A percentile compares a stretch with the other conserved stretches of the same genome.
phyloP scores from a whole-genome alignment of 768 basidiomycete genomes.

The Lentinus brumalis region DNA sequence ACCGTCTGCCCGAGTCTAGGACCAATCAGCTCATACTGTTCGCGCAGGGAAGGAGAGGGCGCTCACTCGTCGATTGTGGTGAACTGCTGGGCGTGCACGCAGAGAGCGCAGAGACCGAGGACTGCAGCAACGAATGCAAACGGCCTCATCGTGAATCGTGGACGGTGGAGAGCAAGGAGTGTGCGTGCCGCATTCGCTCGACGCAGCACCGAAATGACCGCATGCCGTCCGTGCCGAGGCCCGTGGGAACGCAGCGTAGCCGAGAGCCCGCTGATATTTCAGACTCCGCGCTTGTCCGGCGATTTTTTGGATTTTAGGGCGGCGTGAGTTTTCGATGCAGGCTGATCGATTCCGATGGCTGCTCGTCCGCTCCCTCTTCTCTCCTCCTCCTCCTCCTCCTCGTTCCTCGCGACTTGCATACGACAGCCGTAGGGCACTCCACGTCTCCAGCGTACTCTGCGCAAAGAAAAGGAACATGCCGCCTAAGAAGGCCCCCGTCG shows the following conservation, averaged over 20 bases:
- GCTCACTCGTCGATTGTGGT: conserved; percentile 53
- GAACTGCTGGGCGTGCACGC: conserved; percentile 42
- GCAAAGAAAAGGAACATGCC: conserved; percentile 69
- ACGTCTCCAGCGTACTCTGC: conserved; percentile 10
- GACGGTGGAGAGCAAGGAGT: neutral
- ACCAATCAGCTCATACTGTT: conserved; percentile 1
- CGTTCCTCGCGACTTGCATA: neutral
- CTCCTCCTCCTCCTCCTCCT: conserved; percentile 1
- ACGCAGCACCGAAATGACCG: neutral
- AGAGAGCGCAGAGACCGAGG: conserved; percentile 14
- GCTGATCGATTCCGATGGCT: conserved; percentile 12
- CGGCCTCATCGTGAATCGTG: conserved; percentile 18
- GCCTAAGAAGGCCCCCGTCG: conserved; percentile 80
- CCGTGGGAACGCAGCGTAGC: neutral
- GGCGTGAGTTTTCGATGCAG: neutral
- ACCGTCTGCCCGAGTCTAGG: conserved; percentile 52
- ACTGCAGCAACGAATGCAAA: conserved; percentile 24
- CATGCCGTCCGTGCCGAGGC: conserved; percentile 13
- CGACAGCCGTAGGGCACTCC: conserved; percentile 15
- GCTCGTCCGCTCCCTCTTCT: conserved; percentile 1
- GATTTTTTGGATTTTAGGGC: neutral
- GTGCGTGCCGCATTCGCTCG: no score
- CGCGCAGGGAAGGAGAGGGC: conserved; percentile 1
- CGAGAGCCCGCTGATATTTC: conserved; percentile 1
- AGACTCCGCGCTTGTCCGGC: conserved; percentile 6